These are phyloP conservation scores for Umbellularia californica DNA, from an alignment of 164 flowering plant genomes.

Conservation along the genomic window DNA sequence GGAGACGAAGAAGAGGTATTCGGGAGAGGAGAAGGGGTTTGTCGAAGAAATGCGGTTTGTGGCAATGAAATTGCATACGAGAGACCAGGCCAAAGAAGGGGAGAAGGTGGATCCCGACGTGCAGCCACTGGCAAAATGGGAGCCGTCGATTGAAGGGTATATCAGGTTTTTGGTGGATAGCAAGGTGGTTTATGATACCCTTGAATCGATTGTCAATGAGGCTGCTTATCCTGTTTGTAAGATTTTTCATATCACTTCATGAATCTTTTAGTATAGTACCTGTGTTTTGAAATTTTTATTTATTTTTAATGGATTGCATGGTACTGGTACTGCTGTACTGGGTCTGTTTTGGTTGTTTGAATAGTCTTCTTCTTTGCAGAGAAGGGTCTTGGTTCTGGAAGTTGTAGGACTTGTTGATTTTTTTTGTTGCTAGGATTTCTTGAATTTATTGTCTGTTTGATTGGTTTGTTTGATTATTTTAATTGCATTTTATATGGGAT, in stretches of 20 bases:
- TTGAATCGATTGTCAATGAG: conserved; percentile 61
- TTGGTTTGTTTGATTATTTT: neutral
- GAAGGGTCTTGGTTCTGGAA: neutral
- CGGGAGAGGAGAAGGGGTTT: conserved; percentile 82
- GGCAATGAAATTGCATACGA: conserved; percentile 93
- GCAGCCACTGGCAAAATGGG: conserved; percentile 63
- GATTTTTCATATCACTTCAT: conserved; percentile 12
- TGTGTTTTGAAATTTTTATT: no score
- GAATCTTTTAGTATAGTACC: neutral
- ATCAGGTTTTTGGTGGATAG: conserved; percentile 86
- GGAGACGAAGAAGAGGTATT: conserved; percentile 53
- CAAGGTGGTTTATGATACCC: conserved; percentile 84
- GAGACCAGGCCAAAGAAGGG: conserved; percentile 84
- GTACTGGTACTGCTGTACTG: neutral
- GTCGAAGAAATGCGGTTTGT: conserved; percentile 96
- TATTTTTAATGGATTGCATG: neutral
- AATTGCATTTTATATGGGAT: neutral
- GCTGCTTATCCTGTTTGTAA: conserved; percentile 69
- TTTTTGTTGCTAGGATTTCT: neutral
- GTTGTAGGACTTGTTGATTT: neutral
- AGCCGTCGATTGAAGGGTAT: conserved; percentile 78
- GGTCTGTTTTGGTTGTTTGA: neutral
- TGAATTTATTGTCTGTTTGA: neutral
- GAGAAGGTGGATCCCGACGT: conserved; percentile 57
- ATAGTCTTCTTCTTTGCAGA: neutral